Evolutionary conservation across 257 asterid genomes (phyloP), one percentile per base, ranked within the genome.

Genomic region (Capsicum rhomboideum): DNA sequence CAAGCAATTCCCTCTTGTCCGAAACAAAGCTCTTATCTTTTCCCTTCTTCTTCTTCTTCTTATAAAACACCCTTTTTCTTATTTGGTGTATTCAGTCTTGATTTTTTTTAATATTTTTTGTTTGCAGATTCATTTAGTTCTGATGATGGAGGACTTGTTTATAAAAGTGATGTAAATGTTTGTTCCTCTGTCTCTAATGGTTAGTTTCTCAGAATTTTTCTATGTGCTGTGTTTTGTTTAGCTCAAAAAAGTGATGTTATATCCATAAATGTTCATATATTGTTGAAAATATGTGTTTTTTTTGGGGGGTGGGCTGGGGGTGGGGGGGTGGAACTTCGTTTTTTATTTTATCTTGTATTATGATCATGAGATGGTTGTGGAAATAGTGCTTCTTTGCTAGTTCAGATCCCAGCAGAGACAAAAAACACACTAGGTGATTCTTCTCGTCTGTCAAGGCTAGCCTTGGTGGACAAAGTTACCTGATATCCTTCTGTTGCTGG

Each of bases 141-240:
- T 89, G 89, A 89, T 59, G 91, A 81, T 87, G 91, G 68, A n/a
- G 85, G 91, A 44, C 72, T 85, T 81, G 72, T 84, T 63, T 71
- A 84, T 81, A 87, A 58, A 78, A 42, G 77, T 23, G 90, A 79
- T 72, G 74, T 28, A 0, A 82, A 83, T 82, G 86, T 37, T 86
- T 94, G 98, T 87, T 88, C 93, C 71, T 89, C 91, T 83, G 94
- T 93, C 82, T 83, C 90, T 80, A 89, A 92, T 67, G 98, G 99
- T 94, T 79, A 86, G 96, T 87, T 61, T 83, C 66, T 85, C 80
- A 20, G 28, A 44, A n/a, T 28, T 49, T 18, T 84, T 53, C 6
- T 54, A 34, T 64, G 11, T 54, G 67, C 61, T 79, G 66, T 28
- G 29, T 56, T 66, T 66, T 14, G 7, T 16, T 1, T 28, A 13